Evolutionary conservation across 2,329 filamentous ascomycete genomes (phyloP).

Genomic region (Monosporascus sp.): DNA sequence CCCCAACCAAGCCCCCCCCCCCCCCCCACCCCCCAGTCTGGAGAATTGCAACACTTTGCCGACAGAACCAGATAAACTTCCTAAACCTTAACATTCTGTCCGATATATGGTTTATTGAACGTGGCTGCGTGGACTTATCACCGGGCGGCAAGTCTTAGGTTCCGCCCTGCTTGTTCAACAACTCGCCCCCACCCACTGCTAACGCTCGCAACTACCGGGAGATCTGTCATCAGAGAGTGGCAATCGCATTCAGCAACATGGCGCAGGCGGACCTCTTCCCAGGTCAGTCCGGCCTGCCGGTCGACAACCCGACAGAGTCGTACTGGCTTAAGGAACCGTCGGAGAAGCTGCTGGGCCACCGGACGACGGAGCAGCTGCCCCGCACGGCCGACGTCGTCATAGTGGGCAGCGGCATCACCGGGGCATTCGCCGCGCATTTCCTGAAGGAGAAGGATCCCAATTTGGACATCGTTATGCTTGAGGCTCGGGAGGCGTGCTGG

Average conservation of each 20-base stretch:
- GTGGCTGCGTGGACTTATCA: too few relatives aligned
- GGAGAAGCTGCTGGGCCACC: slow-evolving; percentile 57
- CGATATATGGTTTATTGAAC: too few relatives aligned
- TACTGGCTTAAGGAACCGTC: slow-evolving; percentile 73
- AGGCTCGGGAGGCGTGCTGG: slow-evolving; percentile 75
- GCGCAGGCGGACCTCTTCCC: slow-evolving; percentile 11
- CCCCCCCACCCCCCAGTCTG: too few relatives aligned
- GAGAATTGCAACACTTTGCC: too few relatives aligned
- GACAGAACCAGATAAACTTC: too few relatives aligned
- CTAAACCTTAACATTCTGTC: too few relatives aligned
- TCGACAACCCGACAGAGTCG: slow-evolving; percentile 54
- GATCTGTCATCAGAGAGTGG: too few relatives aligned
- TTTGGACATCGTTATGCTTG: slow-evolving; percentile 62
- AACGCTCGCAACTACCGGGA: too few relatives aligned
- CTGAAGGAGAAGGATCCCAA: slow-evolving; percentile 43
- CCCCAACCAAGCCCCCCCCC: too few relatives aligned
- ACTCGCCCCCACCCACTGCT: not conserved
- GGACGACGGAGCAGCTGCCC: slow-evolving; percentile 60
- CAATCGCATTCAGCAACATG: slow-evolving; percentile 4
- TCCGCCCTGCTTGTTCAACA: too few relatives aligned
- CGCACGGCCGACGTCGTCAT: slow-evolving; percentile 61
- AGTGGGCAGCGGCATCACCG: slow-evolving; percentile 71
- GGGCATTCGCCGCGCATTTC: slow-evolving; percentile 64
- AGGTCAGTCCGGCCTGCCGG: slow-evolving; percentile 51
- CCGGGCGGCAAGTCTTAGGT: too few relatives aligned